phyloP scores from a whole-genome alignment of 345 rosid genomes.

The Syzygium oleosum region DNA sequence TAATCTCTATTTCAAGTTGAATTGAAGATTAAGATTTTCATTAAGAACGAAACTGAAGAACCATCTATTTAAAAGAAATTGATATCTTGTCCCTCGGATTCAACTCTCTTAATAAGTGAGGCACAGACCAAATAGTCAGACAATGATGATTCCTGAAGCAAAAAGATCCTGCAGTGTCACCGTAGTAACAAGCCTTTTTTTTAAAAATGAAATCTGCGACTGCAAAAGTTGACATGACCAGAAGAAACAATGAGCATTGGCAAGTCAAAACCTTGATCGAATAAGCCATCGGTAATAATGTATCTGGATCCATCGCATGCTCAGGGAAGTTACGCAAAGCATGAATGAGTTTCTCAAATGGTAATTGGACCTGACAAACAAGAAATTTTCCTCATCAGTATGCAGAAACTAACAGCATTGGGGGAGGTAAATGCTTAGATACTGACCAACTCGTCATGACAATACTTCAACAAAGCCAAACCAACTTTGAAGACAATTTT shows the following conservation, averaged over 20 bases:
- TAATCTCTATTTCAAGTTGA: not conserved
- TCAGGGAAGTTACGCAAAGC: slow-evolving; percentile 90
- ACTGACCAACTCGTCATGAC: slow-evolving; percentile 91
- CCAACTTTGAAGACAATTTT: slow-evolving; percentile 92
- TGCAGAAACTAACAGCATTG: not conserved
- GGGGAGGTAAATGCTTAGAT: not conserved
- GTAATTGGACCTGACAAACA: slow-evolving; percentile 47
- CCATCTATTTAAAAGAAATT: not conserved
- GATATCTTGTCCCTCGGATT: not conserved
- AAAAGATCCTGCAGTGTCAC: not conserved
- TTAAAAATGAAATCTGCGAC: not conserved
- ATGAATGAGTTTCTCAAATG: slow-evolving; percentile 89
- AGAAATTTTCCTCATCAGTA: not conserved
- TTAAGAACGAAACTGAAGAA: not conserved
- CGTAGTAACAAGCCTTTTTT: not conserved
- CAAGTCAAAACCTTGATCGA: slow-evolving; percentile 62
- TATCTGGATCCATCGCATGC: slow-evolving; percentile 89
- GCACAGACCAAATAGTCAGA: not conserved
- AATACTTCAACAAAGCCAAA: slow-evolving; percentile 71
- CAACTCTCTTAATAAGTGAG: not conserved
- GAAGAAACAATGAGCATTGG: slow-evolving; percentile 1
- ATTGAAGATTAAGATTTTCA: not conserved
- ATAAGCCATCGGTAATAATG: slow-evolving; percentile 78
- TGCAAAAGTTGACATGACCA: not conserved
- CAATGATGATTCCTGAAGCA: not conserved